Conservation (phyloP, 1,284 basidiomycete species). For the Leccinum pachyderme region DNA sequence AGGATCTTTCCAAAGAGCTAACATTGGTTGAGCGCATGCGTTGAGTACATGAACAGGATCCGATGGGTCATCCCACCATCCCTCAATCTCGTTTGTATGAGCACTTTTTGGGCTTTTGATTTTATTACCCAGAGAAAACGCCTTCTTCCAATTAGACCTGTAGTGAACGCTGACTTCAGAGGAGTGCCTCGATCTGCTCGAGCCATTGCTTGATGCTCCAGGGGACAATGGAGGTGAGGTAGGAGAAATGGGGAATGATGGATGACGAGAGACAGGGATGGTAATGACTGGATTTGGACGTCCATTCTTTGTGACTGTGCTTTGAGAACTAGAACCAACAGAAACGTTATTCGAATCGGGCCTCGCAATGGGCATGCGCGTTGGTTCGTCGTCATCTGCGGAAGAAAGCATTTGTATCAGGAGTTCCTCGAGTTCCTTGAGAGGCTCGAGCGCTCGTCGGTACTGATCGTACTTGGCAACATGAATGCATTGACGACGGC, state of each 20-base stretch:
- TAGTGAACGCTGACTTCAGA: constrained; percentile 63
- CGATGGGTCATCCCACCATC: constrained; percentile 81
- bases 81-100: constrained; percentile 65
- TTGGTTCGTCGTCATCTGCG: constrained; percentile 56
- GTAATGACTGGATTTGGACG: constrained; percentile 49
- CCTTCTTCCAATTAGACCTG: constrained; percentile 71
- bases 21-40: constrained; percentile 60
- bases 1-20: constrained; percentile 68
- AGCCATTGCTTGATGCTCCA: constrained; percentile 31
- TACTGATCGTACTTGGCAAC: constrained; percentile 63
- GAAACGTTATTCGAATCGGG: constrained; percentile 36
- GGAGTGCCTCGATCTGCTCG: constrained; percentile 35
- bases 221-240: constrained; percentile 36
- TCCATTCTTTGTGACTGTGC: constrained; percentile 31
- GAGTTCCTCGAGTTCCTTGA: constrained; percentile 63
- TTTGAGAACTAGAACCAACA: constrained; percentile 2
- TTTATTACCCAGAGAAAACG: constrained; percentile 56
- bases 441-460: constrained; percentile 57
- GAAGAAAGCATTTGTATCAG: constrained; percentile 63
- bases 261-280: constrained; percentile 41
- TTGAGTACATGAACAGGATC: constrained; percentile 73
- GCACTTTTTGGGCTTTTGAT: constrained; percentile 64
- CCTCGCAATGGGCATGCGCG: constrained; percentile 39
- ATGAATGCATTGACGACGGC: constrained; percentile 45
- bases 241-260: constrained; percentile 36